Evolutionary conservation across 179 eudicot genomes (phyloP).

Genomic region (Gypsophila paniculata): DNA sequence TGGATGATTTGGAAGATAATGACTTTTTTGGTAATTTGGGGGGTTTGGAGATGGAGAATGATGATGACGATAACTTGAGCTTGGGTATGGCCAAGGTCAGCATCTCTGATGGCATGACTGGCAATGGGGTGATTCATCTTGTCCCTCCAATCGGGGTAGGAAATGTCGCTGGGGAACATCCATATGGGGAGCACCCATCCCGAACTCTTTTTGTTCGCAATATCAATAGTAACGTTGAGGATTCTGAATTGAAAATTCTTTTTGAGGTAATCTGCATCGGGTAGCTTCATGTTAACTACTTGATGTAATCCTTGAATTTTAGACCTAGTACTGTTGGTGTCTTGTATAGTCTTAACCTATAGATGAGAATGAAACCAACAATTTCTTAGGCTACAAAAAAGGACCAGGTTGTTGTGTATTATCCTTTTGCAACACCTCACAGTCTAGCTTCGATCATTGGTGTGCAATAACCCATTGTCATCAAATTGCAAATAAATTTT

Average conservation of each 20-base stretch:
- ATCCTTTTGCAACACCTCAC: neutral
- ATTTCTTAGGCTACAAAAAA: neutral
- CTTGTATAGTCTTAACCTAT: neutral
- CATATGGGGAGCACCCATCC: slow-evolving; percentile 84
- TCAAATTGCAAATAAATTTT: neutral
- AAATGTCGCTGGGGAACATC: slow-evolving; percentile 71
- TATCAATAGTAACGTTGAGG: slow-evolving; percentile 82
- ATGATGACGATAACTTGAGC: slow-evolving; percentile 45
- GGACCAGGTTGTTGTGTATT: neutral
- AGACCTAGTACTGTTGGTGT: neutral
- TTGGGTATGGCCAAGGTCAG: slow-evolving; percentile 47
- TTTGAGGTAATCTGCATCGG: slow-evolving; percentile 70
- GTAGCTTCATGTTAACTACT: neutral
- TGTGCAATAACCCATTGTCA: neutral
- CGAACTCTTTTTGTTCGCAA: slow-evolving; percentile 82
- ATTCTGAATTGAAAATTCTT: slow-evolving; percentile 59
- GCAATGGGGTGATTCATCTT: slow-evolving; percentile 50
- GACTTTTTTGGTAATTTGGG: slow-evolving; percentile 81
- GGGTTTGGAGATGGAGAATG: slow-evolving; percentile 78
- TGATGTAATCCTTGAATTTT: neutral
- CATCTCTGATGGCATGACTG: slow-evolving; percentile 50
- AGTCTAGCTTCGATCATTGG: neutral
- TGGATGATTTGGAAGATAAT: slow-evolving; percentile 63
- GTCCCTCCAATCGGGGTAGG: slow-evolving; percentile 51
- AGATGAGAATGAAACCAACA: neutral